These are phyloP conservation scores for Hemisphaericaspora nanyangensis DNA, from an alignment of 805 yeast species.

Conservation along the genomic window DNA sequence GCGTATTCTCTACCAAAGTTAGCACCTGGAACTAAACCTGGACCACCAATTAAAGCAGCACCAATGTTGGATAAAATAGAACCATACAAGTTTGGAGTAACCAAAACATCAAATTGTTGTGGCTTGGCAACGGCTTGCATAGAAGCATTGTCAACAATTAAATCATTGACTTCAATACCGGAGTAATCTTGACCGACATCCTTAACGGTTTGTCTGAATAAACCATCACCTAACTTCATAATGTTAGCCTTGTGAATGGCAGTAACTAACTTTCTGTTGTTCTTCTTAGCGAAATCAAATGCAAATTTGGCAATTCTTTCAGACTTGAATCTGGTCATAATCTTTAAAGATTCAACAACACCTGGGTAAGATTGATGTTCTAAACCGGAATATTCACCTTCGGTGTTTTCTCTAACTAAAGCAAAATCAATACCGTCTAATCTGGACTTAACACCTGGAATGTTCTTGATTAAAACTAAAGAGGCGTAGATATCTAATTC, in stretches of 20 bases:
- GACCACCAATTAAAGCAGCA: slow-evolving; percentile 96
- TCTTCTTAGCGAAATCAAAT: slow-evolving; percentile 88
- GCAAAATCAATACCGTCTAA: slow-evolving; percentile 87
- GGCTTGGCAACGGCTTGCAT: slow-evolving; percentile 99
- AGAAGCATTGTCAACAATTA: slow-evolving; percentile 97
- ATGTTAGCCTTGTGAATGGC: slow-evolving; percentile 99
- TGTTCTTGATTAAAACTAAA: slow-evolving; percentile 86
- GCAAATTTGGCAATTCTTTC: slow-evolving; percentile 98
- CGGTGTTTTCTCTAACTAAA: slow-evolving; percentile 96
- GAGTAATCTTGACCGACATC: slow-evolving; percentile 83
- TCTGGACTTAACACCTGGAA: slow-evolving; percentile 91
- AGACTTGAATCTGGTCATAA: slow-evolving; percentile 89
- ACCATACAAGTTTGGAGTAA: slow-evolving; percentile 97
- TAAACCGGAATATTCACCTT: slow-evolving; percentile 97
- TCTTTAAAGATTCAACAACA: slow-evolving; percentile 94
- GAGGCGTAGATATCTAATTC: slow-evolving; percentile 95
- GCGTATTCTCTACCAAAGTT: slow-evolving; percentile 97
- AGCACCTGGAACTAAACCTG: slow-evolving; percentile 98
- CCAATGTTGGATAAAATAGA: slow-evolving; percentile 96
- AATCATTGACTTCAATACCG: slow-evolving; percentile 76
- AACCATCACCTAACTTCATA: slow-evolving; percentile 98
- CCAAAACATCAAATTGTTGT: slow-evolving; percentile 96
- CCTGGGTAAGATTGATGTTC: slow-evolving; percentile 98
- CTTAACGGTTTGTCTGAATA: slow-evolving; percentile 91
- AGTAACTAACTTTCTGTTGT: slow-evolving; percentile 88